These are phyloP conservation scores for Globisporangium acanthophoron DNA, from an alignment of 352 stramenopile species.

Conservation along the genomic window DNA sequence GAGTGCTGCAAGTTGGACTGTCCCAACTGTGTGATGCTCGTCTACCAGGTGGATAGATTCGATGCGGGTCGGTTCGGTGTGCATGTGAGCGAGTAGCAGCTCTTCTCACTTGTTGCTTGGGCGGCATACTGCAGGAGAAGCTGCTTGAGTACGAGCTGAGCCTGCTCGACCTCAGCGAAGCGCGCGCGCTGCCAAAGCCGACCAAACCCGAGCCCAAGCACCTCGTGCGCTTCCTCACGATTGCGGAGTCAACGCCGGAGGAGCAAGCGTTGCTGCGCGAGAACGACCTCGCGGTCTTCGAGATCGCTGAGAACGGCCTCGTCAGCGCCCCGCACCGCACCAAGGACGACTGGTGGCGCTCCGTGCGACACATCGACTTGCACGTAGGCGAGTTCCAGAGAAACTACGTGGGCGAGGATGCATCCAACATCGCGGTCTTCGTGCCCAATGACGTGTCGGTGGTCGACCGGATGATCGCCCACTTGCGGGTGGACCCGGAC, in stretches of 20 bases:
- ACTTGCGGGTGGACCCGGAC: slow-evolving; percentile 48
- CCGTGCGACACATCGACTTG: slow-evolving; percentile 70
- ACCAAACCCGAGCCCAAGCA: slow-evolving; percentile 34
- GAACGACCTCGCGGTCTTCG: slow-evolving; percentile 41
- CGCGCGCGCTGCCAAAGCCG: slow-evolving; percentile 19
- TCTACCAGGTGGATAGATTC: slow-evolving; percentile 54
- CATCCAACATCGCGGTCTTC: slow-evolving; percentile 78
- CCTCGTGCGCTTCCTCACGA: slow-evolving; percentile 42
- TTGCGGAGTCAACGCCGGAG: slow-evolving; percentile 5
- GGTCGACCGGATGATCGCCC: slow-evolving; percentile 45
- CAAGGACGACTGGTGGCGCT: slow-evolving; percentile 45
- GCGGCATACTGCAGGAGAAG: slow-evolving; percentile 41
- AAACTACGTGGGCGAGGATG: slow-evolving; percentile 40
- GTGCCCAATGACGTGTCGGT: slow-evolving; percentile 47
- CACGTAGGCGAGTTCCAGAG: slow-evolving; percentile 40
- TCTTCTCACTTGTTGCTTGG: not conserved
- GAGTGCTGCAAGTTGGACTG: slow-evolving; percentile 84
- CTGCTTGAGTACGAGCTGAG: slow-evolving; percentile 80
- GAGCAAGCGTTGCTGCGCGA: slow-evolving; percentile 28
- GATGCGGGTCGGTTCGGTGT: too few species aligned
- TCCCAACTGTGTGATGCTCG: slow-evolving; percentile 81
- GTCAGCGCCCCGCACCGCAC: slow-evolving; percentile 57
- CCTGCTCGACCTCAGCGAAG: slow-evolving; percentile 21
- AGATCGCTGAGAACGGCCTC: slow-evolving; percentile 43
- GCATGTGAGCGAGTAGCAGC: not conserved